Evolutionary conservation across 345 rosid genomes (phyloP), one percentile per base, ranked within the genome.

Genomic region (Gossypioides kirkii): DNA sequence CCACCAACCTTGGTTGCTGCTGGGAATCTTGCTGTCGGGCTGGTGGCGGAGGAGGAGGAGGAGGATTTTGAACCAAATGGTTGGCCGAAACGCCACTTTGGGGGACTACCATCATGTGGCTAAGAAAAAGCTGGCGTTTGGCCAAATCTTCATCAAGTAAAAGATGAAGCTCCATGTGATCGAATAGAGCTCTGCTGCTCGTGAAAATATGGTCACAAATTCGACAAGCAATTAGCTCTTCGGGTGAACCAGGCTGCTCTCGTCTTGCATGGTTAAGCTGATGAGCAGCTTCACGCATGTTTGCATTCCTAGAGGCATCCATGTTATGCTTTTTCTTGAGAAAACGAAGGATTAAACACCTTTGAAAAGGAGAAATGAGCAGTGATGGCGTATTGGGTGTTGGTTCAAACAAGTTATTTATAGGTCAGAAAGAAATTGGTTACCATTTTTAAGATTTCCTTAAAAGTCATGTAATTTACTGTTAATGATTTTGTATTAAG

Each of bases 121-220:
- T 46, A 2, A 13, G 18, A 1, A 46, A 14, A 45, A 66, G 38
- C 55, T 14, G 2, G 18, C 20, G 28, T 46, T 32, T 23, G 3
- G 55, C 10, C 8, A 6, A 7, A 3, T 41, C 1, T 23, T 66
- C 55, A 8, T 66, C 55, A 9, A 46, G 13, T 14, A 25, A 66
- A 45, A 66, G 54, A 10, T 66, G 70, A 66, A 46, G 7, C 55
- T 66, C 20, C 6, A 66, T 23, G 70, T 66, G 70, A 66, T 66
- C 70, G 0, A 66, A 45, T 14, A 66, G 38, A 13, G 18, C 70
- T 46, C 25, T 14, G 1, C 8, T 17, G 54, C 36, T 46, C 55
- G 2, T 6, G 70, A 46, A 46, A 46, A 46, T 0, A 66, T 13
- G 1, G 25, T 25, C 70, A 46, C 70, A 66, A 66, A 66, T 8